Conservation (phyloP, 2,329 filamentous ascomycete species). For the Ophiostoma tasmaniense region DNA sequence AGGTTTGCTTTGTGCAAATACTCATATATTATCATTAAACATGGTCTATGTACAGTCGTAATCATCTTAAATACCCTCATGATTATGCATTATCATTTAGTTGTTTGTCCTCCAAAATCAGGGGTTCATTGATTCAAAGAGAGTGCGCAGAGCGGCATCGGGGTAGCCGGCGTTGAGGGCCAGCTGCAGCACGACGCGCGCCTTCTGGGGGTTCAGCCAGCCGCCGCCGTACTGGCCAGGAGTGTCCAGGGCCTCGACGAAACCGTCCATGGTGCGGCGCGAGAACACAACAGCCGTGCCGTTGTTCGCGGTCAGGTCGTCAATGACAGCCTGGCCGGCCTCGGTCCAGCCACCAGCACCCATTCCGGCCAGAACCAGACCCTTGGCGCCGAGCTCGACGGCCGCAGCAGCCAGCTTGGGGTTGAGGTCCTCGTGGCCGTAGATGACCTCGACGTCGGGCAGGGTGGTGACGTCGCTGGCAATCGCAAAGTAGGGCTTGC, state of each 20-base stretch:
- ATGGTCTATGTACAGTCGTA: neutral
- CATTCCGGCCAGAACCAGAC: conserved; percentile 24
- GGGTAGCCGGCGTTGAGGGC: conserved; percentile 4
- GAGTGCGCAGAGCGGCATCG: neutral
- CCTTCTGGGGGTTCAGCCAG: conserved; percentile 8
- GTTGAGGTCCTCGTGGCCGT: conserved; percentile 37
- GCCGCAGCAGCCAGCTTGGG: conserved; percentile 48
- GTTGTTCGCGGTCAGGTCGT: neutral
- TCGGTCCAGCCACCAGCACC: conserved; percentile 5
- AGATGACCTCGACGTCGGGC: conserved; percentile 49
- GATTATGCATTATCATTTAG: neutral
- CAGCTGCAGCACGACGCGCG: conserved; percentile 7
- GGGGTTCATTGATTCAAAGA: neutral
- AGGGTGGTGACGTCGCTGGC: conserved; percentile 29
- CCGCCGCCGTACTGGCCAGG: conserved; percentile 8
- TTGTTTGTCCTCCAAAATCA: neutral
- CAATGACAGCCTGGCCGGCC: conserved; percentile 3
- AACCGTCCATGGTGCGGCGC: conserved; percentile 8
- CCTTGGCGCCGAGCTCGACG: conserved; percentile 53
- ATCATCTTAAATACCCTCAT: neutral
- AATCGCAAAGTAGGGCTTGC: conserved; percentile 37
- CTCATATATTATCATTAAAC: neutral
- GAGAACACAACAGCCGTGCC: conserved; percentile 3
- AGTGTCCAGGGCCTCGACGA: neutral
- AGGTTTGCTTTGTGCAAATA: too few species aligned